Percentiles rank a stretch among this genome's conserved stretches.
These are phyloP conservation scores for Tagetes erecta DNA, from an alignment of 129 eudicot genomes.

Conservation along the genomic window DNA sequence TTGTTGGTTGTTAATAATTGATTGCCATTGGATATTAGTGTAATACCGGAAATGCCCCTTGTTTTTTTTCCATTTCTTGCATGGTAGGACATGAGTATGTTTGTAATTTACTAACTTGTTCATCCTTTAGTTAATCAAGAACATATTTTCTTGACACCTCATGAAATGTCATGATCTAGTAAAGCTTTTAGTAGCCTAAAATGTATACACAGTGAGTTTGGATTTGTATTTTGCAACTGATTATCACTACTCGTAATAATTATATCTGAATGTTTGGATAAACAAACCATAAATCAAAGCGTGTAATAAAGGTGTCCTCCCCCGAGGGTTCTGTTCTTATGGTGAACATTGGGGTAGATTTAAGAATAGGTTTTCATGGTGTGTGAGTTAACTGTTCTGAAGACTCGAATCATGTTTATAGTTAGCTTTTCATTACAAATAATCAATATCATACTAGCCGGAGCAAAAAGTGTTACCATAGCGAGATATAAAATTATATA, in stretches of 20 bases:
- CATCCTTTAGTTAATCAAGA: neutral
- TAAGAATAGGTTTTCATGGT: too few species aligned
- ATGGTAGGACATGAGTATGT: constrained; percentile 20
- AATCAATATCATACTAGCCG: neutral
- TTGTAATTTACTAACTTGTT: neutral
- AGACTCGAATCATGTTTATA: neutral
- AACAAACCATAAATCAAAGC: neutral
- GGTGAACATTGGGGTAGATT: too few species aligned
- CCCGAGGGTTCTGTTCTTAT: too few species aligned
- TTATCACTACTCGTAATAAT: too few species aligned
- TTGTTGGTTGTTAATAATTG: neutral
- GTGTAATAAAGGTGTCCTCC: too few species aligned
- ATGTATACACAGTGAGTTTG: neutral
- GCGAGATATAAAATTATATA: too few species aligned
- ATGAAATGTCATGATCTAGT: neutral
- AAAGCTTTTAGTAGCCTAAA: neutral
- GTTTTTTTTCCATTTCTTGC: constrained; percentile 10
- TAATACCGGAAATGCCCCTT: neutral
- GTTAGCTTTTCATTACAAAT: too few species aligned
- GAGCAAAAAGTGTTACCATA: too few species aligned
- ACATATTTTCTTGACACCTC: neutral
- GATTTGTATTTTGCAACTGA: neutral
- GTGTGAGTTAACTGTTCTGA: too few species aligned
- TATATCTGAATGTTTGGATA: neutral
- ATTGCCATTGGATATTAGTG: neutral